phyloP scores from a whole-genome alignment of 768 basidiomycete genomes.

The Kwoniella botswanensis region DNA sequence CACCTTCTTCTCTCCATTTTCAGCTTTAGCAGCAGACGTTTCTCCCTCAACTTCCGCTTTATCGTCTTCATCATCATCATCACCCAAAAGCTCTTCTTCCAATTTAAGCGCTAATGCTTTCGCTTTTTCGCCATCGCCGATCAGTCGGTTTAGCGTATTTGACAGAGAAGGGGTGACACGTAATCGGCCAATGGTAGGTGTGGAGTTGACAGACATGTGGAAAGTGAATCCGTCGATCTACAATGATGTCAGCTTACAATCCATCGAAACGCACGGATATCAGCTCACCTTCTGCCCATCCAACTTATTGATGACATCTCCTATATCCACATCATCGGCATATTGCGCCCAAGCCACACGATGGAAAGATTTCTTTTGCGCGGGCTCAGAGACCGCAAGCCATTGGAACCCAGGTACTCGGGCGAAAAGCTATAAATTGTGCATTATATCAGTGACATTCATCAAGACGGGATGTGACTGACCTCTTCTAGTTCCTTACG shows the following conservation, averaged over 20 bases:
- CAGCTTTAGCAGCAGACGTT: constrained; percentile 49
- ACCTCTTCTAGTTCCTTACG: constrained; percentile 89
- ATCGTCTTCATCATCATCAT: constrained; percentile 21
- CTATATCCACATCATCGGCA: constrained; percentile 81
- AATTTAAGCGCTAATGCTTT: constrained; percentile 73
- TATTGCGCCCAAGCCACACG: constrained; percentile 94
- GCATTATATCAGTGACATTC: background rate
- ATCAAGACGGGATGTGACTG: constrained; percentile 39
- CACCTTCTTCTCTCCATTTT: constrained; percentile 40
- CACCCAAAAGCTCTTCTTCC: constrained; percentile 66
- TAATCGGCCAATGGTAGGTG: constrained; percentile 74
- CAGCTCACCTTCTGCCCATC: constrained; percentile 78
- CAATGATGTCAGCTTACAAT: constrained; percentile 15
- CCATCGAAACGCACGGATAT: too few relatives aligned
- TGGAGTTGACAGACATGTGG: constrained; percentile 70
- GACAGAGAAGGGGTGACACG: constrained; percentile 83
- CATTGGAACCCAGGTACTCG: constrained; percentile 82
- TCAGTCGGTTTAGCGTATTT: constrained; percentile 76
- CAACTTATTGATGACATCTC: constrained; percentile 70
- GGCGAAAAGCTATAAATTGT: constrained; percentile 67
- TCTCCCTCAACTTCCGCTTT: constrained; percentile 61
- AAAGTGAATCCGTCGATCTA: constrained; percentile 95
- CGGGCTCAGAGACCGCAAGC: constrained; percentile 86
- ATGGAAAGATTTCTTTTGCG: constrained; percentile 91
- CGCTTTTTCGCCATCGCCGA: constrained; percentile 77